Conservation (phyloP, 345 rosid genomes). For the Rubroshorea leprosula region DNA sequence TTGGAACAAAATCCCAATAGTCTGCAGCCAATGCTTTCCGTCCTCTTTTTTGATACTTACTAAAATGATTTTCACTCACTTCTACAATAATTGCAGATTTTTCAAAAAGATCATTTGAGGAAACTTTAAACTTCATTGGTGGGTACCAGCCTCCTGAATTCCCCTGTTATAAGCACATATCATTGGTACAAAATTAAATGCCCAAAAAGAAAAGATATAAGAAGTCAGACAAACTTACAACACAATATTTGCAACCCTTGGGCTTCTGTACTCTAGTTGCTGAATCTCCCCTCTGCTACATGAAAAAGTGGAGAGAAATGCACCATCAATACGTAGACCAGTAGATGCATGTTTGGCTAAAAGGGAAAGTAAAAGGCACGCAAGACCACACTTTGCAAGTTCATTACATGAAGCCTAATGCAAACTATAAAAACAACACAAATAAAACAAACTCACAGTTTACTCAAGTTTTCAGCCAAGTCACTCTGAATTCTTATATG, state of each 20-base stretch:
- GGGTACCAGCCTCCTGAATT: slow-evolving; percentile 53
- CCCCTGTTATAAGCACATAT: slow-evolving; percentile 29
- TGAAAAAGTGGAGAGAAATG: slow-evolving; percentile 20
- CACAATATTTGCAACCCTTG: slow-evolving; percentile 72
- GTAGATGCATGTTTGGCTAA: background rate
- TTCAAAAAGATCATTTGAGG: slow-evolving; percentile 51
- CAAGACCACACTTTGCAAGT: background rate
- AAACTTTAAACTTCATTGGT: slow-evolving; percentile 62
- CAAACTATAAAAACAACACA: too few relatives aligned
- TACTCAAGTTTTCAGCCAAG: too few relatives aligned
- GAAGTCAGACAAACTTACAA: slow-evolving; percentile 40
- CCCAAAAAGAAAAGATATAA: slow-evolving; percentile 9
- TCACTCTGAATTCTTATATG: background rate
- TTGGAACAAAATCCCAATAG: slow-evolving; percentile 71
- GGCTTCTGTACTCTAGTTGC: slow-evolving; percentile 27
- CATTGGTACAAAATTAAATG: slow-evolving; percentile 7
- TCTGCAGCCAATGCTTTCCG: slow-evolving; percentile 46
- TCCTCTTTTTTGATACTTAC: slow-evolving; percentile 29
- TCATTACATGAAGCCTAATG: background rate
- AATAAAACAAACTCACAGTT: too few relatives aligned
- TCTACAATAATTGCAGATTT: slow-evolving; percentile 59
- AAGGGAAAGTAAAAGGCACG: background rate
- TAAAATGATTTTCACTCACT: slow-evolving; percentile 36
- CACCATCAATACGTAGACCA: background rate
- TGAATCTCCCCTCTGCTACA: slow-evolving; percentile 31